phyloP scores from a whole-genome alignment of 1,139 yeast species.

The Protomyces macrosporus region DNA sequence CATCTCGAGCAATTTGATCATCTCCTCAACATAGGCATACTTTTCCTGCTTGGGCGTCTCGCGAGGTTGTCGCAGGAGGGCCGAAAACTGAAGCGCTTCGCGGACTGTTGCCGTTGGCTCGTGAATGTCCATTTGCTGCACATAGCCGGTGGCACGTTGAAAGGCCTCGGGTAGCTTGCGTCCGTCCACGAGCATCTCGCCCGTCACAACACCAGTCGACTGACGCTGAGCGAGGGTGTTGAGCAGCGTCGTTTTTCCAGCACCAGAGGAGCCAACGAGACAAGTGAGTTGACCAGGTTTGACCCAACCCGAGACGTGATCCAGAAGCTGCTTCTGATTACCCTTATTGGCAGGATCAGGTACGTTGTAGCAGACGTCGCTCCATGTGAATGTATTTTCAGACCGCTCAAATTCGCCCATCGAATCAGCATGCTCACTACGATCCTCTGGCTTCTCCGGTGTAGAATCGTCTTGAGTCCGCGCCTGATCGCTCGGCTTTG shows the following conservation, averaged over 20 bases:
- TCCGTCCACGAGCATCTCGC: conserved; percentile 61
- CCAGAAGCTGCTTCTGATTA: conserved; percentile 49
- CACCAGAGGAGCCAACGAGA: conserved; percentile 62
- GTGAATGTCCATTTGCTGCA: conserved; percentile 61
- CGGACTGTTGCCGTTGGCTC: conserved; percentile 62
- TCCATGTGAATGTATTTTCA: conserved; percentile 54
- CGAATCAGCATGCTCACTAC: conserved; percentile 39
- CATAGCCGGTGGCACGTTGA: conserved; percentile 60
- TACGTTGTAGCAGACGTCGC: conserved; percentile 49
- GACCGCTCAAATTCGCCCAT: neutral
- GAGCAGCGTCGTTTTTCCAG: conserved; percentile 63
- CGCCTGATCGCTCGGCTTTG: conserved; percentile 35
- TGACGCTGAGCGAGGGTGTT: conserved; percentile 57
- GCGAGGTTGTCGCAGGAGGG: conserved; percentile 53
- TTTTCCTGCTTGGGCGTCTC: conserved; percentile 35
- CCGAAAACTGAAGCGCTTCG: conserved; percentile 69
- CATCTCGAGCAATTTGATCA: conserved; percentile 64
- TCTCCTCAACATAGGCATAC: conserved; percentile 46
- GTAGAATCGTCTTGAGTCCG: conserved; percentile 36
- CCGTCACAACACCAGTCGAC: conserved; percentile 56
- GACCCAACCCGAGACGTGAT: conserved; percentile 59
- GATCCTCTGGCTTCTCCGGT: conserved; percentile 41
- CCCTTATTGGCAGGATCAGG: conserved; percentile 49
- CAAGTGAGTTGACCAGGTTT: conserved; percentile 58
- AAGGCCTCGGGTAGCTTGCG: conserved; percentile 49